Evolutionary conservation across 169 alveolate species (phyloP).

Genomic region (Cyclospora cayetanensis): DNA sequence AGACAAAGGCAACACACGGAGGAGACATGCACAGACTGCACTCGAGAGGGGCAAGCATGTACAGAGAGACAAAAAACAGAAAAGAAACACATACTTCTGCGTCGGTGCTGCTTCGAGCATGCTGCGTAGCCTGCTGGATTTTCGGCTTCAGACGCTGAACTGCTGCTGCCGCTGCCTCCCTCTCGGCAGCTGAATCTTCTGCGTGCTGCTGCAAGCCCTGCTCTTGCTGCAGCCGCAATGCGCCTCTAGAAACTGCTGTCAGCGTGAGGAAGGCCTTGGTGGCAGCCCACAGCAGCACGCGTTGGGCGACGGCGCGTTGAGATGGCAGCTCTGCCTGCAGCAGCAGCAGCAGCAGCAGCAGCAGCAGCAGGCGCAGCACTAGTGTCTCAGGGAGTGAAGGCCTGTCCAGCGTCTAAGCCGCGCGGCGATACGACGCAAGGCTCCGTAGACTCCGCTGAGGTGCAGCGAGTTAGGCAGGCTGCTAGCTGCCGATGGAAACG

Average conservation of each 20-base stretch:
- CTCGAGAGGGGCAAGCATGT: too few species aligned
- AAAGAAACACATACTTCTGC: neutral
- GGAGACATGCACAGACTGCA: neutral
- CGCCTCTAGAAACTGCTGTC: neutral
- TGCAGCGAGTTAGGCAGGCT: too few species aligned
- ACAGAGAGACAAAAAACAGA: neutral
- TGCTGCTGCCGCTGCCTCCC: neutral
- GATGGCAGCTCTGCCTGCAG: constrained; percentile 30
- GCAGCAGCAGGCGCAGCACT: neutral
- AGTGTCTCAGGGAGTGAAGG: neutral
- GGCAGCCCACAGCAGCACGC: constrained; percentile 47
- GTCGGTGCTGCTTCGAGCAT: neutral
- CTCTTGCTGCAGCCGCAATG: neutral
- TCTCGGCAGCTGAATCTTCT: neutral
- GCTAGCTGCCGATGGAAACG: too few species aligned
- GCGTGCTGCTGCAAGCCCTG: neutral
- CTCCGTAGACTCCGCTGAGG: too few species aligned
- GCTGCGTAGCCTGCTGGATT: neutral
- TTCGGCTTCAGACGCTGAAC: neutral
- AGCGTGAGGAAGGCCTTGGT: constrained; percentile 13
- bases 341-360: constrained; percentile 48
- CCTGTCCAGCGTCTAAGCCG: neutral
- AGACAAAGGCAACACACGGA: neutral
- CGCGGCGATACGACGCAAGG: too few species aligned
- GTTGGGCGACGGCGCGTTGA: neutral